These are phyloP conservation scores for Neurospora sp. DNA, from an alignment of 495 filamentous ascomycete species.

Conservation along the genomic window DNA sequence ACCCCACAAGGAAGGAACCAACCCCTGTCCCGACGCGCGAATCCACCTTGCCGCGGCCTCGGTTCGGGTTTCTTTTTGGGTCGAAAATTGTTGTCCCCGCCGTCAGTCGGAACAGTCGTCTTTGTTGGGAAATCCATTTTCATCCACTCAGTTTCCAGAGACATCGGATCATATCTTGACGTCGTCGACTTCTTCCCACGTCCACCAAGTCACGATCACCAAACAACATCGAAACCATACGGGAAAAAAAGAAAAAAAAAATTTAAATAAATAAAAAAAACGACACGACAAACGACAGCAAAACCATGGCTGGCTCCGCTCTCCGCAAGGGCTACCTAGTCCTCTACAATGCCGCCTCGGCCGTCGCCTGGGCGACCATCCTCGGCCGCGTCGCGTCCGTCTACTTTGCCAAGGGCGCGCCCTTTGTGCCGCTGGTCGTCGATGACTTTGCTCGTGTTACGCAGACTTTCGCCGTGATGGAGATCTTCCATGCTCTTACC, in stretches of 20 bases:
- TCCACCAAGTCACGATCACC: too few species aligned
- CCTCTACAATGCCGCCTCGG: constrained; percentile 70
- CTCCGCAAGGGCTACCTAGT: constrained; percentile 57
- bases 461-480: constrained; percentile 73
- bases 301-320: constrained; percentile 15
- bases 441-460: constrained; percentile 63
- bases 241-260: too few species aligned
- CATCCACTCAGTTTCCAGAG: neutral
- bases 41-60: neutral
- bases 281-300: neutral
- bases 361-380: constrained; percentile 63
- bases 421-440: constrained; percentile 35
- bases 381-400: constrained; percentile 45
- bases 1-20: neutral
- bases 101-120: neutral
- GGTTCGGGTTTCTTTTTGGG: neutral
- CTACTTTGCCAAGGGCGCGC: constrained; percentile 12
- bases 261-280: too few species aligned
- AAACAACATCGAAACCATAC: neutral
- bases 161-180: neutral
- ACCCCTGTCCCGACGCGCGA: neutral
- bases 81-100: neutral
- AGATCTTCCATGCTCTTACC: constrained; percentile 66
- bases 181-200: neutral
- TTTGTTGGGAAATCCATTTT: neutral